Conservation (phyloP, 768 basidiomycete genomes). For the Panaeolus papilionaceus region DNA sequence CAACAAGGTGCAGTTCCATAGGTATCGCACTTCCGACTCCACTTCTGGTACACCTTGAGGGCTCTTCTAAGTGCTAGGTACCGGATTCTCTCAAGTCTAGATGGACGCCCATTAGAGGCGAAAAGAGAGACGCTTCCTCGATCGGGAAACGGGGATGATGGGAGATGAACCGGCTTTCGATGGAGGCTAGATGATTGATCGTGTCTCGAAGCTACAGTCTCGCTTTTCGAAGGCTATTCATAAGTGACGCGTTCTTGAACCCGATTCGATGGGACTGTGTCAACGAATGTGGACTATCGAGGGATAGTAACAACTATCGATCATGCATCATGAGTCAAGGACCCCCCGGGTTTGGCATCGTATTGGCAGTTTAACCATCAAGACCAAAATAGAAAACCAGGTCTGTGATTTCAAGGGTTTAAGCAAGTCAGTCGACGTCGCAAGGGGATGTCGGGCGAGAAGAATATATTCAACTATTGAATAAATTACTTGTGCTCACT, state of each 20-base stretch:
- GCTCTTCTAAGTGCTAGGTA: not conserved
- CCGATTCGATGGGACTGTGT: not conserved
- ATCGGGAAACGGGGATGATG: not conserved
- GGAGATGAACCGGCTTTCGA: slow-evolving; percentile 1
- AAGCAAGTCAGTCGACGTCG: not conserved
- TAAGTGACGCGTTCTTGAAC: not conserved
- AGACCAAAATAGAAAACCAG: slow-evolving; percentile 6
- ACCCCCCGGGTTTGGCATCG: not conserved
- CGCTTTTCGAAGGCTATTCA: not conserved
- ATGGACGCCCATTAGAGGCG: no score
- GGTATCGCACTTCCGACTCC: not conserved
- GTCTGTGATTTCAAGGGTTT: not conserved
- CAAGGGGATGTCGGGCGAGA: not conserved
- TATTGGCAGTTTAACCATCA: not conserved
- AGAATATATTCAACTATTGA: not conserved
- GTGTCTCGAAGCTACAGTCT: slow-evolving; percentile 9
- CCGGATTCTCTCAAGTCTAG: no score
- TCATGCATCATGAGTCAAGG: slow-evolving; percentile 5
- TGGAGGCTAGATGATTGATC: slow-evolving; percentile 8
- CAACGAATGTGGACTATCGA: not conserved
- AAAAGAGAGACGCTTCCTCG: not conserved
- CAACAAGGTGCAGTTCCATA: not conserved
- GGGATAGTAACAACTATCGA: not conserved
- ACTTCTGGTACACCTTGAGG: not conserved
- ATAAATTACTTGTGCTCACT: no score